phyloP scores from a whole-genome alignment of 805 yeast genomes.

The Pichia eremophila region DNA sequence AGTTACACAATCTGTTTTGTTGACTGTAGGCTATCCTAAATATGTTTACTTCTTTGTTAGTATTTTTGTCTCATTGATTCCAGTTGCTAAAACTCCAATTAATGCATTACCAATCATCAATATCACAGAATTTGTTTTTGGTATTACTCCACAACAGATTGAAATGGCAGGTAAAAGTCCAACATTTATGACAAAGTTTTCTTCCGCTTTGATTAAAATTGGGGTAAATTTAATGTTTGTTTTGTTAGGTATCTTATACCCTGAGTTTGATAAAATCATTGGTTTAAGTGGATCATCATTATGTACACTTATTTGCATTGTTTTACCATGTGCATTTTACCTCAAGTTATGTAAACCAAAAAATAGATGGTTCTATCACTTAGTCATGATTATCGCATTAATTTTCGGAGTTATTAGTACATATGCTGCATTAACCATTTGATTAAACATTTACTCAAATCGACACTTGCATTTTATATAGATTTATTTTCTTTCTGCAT shows the following conservation, averaged over 20 bases:
- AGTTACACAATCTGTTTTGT: constrained; percentile 65
- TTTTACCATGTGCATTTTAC: constrained; percentile 73
- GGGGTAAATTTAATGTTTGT: constrained; percentile 58
- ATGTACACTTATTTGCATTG: constrained; percentile 71
- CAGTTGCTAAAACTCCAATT: constrained; percentile 79
- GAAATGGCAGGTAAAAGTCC: constrained; percentile 8
- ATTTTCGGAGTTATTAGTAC: constrained; percentile 54
- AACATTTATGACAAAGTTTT: constrained; percentile 8
- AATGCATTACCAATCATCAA: constrained; percentile 80
- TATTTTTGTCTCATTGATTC: constrained; percentile 64
- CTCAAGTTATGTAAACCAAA: constrained; percentile 46
- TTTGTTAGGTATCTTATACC: constrained; percentile 57
- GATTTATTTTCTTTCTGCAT: too few relatives aligned
- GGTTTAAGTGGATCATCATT: constrained; percentile 80
- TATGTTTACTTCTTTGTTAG: constrained; percentile 51
- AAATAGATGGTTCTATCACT: constrained; percentile 31
- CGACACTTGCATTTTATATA: too few relatives aligned
- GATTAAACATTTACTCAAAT: not conserved
- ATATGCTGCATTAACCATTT: constrained; percentile 34
- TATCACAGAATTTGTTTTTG: constrained; percentile 47
- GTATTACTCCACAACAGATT: constrained; percentile 22
- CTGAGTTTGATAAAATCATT: constrained; percentile 76
- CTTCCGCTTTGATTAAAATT: constrained; percentile 28
- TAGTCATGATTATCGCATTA: constrained; percentile 38
- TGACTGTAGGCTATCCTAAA: constrained; percentile 58